Evolutionary conservation across 2,329 filamentous ascomycete species (phyloP).

Genomic region (Colletotrichum eremochloae): DNA sequence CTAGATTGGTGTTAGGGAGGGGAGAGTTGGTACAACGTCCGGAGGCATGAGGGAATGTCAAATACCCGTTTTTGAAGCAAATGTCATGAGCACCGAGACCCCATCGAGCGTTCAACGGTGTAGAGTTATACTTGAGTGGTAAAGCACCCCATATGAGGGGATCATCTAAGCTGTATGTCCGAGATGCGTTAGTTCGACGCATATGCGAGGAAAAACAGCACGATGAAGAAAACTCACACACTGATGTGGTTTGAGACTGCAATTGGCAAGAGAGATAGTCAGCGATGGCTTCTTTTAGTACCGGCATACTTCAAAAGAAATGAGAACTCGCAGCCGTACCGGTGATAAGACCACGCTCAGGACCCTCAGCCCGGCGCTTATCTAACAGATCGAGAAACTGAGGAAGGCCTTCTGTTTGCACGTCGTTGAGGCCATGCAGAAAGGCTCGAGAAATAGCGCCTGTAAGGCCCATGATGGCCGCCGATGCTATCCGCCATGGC

Average conservation of each 20-base stretch:
- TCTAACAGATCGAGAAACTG: constrained; percentile 83
- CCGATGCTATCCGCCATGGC: constrained; percentile 81
- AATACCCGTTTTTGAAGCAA: constrained; percentile 87
- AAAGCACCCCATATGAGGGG: constrained; percentile 93
- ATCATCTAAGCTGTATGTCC: constrained; percentile 81
- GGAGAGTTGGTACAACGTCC: constrained; percentile 31
- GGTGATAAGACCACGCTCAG: constrained; percentile 85
- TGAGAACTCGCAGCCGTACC: constrained; percentile 49
- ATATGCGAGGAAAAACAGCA: constrained; percentile 28
- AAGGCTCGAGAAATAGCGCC: constrained; percentile 80
- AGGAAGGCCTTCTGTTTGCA: constrained; percentile 83
- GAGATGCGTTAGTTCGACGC: constrained; percentile 27
- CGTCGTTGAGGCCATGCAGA: constrained; percentile 78
- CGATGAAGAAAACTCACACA: constrained; percentile 73
- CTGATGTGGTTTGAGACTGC: constrained; percentile 89
- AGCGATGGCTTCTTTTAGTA: constrained; percentile 8
- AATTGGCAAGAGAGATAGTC: constrained; percentile 7
- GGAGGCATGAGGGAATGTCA: constrained; percentile 6
- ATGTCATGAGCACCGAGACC: constrained; percentile 94
- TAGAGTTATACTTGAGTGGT: constrained; percentile 79
- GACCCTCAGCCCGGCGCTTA: constrained; percentile 72
- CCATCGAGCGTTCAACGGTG: constrained; percentile 85
- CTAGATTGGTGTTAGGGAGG: constrained; percentile 57
- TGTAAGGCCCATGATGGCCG: constrained; percentile 79
- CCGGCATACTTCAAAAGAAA: background rate